A percentile compares a stretch with the other conserved stretches of the same genome.
Conservation (phyloP, 1,139 yeast genomes). For the Blastobotrys malaysiensis region DNA sequence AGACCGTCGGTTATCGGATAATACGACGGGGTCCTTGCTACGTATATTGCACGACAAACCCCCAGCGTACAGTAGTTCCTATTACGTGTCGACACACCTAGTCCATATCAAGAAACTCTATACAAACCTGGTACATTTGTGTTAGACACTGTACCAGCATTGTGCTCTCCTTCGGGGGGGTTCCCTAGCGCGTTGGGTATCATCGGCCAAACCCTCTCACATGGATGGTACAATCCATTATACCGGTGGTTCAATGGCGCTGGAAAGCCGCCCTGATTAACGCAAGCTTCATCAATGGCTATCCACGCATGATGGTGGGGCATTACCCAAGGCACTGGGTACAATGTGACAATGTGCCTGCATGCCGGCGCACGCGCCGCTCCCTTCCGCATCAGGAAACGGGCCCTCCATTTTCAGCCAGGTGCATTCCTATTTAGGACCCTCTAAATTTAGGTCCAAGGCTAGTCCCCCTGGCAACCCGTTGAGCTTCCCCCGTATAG, state of each 20-base stretch:
- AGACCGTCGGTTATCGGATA: background rate
- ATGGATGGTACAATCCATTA: background rate
- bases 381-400: background rate
- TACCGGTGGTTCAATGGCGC: background rate
- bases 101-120: background rate
- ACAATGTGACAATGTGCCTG: background rate
- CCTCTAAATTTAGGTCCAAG: background rate
- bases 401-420: background rate
- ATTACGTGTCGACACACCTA: background rate
- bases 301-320: background rate
- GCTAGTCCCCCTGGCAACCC: background rate
- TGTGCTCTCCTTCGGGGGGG: background rate
- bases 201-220: no score
- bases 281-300: background rate
- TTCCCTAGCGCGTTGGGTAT: background rate
- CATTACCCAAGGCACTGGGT: background rate
- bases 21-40: no score
- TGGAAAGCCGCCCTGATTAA: background rate
- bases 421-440: background rate
- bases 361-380: background rate
- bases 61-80: background rate
- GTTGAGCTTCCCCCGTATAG: no score
- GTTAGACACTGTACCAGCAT: background rate
- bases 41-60: background rate
- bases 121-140: background rate